These are phyloP conservation scores for Rhododendron ovatum DNA, from an alignment of 148 eudicot species.

Conservation along the genomic window DNA sequence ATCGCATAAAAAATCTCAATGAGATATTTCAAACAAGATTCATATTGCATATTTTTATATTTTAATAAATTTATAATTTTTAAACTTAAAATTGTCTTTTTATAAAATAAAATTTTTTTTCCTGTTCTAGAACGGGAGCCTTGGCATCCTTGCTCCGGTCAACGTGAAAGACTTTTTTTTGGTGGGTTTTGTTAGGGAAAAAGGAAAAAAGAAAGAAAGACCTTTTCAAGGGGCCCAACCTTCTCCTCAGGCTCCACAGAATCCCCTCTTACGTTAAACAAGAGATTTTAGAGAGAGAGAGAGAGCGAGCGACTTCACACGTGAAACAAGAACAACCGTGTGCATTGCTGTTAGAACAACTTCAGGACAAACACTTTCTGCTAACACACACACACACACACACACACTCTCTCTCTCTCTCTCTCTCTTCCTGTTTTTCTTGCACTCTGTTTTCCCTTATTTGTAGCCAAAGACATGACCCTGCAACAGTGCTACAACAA, in stretches of 20 bases:
- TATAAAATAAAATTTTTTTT: too few relatives aligned
- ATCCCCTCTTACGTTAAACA: background rate
- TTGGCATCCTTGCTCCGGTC: too few relatives aligned
- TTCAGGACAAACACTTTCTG: background rate
- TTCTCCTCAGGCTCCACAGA: background rate
- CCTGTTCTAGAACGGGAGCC: too few relatives aligned
- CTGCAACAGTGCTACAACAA: background rate
- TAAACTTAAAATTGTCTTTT: too few relatives aligned
- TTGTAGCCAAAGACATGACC: conserved; percentile 7
- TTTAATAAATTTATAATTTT: too few relatives aligned
- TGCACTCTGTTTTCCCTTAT: background rate
- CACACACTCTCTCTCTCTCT: background rate
- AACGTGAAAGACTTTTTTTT: too few relatives aligned
- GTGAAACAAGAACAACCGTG: conserved; percentile 2
- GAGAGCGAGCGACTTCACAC: background rate
- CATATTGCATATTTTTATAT: too few relatives aligned
- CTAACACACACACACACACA: background rate
- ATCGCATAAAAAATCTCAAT: too few relatives aligned
- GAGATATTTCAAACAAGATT: too few relatives aligned
- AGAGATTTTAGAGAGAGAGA: background rate
- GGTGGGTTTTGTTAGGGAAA: too few relatives aligned
- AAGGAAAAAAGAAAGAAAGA: background rate
- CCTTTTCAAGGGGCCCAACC: background rate
- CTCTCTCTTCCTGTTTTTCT: background rate
- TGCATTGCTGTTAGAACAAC: conserved; percentile 5